These are phyloP conservation scores for Neurospora pannonica DNA, from an alignment of 495 filamentous ascomycete species.

Conservation along the genomic window DNA sequence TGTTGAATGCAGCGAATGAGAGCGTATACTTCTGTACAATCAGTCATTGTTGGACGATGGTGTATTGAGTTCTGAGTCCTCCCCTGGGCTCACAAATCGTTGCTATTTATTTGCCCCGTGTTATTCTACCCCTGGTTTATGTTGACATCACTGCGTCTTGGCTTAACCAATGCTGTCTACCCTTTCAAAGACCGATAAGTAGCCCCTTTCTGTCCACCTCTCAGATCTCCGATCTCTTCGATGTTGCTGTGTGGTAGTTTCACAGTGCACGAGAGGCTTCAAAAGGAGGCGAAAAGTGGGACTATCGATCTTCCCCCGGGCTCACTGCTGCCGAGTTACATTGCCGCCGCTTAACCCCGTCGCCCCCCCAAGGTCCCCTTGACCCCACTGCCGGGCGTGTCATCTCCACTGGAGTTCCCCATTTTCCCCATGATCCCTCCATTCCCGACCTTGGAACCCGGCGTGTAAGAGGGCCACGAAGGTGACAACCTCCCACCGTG, in stretches of 20 bases:
- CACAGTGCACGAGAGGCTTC: neutral
- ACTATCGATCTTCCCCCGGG: neutral
- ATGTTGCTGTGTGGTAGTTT: neutral
- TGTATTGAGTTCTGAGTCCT: neutral
- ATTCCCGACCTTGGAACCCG: neutral
- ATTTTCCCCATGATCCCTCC: neutral
- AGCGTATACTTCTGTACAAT: neutral
- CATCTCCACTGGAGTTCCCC: conserved; percentile 8
- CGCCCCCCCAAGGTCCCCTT: conserved; percentile 8
- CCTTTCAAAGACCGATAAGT: neutral
- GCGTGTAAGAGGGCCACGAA: neutral
- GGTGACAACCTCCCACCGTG: neutral
- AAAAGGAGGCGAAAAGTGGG: neutral
- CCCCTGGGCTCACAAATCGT: neutral
- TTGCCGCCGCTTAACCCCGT: conserved; percentile 12
- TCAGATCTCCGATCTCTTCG: neutral
- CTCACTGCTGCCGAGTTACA: conserved; percentile 18
- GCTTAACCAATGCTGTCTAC: neutral
- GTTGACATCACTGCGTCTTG: neutral
- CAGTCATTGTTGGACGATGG: neutral
- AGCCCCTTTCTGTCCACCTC: neutral
- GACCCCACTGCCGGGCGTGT: conserved; percentile 9
- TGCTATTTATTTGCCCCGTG: neutral
- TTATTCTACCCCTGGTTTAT: neutral
- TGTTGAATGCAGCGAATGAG: neutral